phyloP scores from a whole-genome alignment of 352 stramenopile genomes.

The Phytophthora colocasiae region DNA sequence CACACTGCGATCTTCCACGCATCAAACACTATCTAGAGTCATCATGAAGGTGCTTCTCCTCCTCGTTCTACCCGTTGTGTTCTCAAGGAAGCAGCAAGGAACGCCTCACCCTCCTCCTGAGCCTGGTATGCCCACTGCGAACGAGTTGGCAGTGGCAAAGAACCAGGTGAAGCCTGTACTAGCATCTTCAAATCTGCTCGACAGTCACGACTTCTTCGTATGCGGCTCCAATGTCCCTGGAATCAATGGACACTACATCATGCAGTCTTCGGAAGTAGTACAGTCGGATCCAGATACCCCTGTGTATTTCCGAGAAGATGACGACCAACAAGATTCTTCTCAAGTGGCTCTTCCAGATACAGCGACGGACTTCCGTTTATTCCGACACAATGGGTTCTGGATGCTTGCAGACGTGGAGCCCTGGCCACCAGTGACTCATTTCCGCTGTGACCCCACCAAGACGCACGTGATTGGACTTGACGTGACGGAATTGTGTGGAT shows the following conservation, averaged over 20 bases:
- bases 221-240: constrained; percentile 50
- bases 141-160: constrained; percentile 1
- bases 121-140: not conserved
- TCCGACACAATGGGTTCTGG: constrained; percentile 73
- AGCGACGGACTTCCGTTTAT: constrained; percentile 56
- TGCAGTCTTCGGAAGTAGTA: constrained; percentile 31
- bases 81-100: not conserved
- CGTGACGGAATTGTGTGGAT: constrained; percentile 30
- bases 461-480: constrained; percentile 34
- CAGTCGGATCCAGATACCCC: constrained; percentile 47
- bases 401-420: constrained; percentile 63
- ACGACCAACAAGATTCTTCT: constrained; percentile 5
- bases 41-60: constrained; percentile 14
- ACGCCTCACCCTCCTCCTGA: not conserved
- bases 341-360: not conserved
- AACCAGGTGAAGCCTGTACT: constrained; percentile 10
- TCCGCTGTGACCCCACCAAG: constrained; percentile 69
- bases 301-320: constrained; percentile 56
- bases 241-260: constrained; percentile 68
- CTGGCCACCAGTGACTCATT: constrained; percentile 66
- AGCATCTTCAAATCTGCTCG: constrained; percentile 29
- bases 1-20: constrained; percentile 21
- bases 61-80: not conserved
- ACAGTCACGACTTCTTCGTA: constrained; percentile 57
- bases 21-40: not conserved